Conservation (phyloP, 2,329 filamentous ascomycete species). For the Monilinia fructicola region DNA sequence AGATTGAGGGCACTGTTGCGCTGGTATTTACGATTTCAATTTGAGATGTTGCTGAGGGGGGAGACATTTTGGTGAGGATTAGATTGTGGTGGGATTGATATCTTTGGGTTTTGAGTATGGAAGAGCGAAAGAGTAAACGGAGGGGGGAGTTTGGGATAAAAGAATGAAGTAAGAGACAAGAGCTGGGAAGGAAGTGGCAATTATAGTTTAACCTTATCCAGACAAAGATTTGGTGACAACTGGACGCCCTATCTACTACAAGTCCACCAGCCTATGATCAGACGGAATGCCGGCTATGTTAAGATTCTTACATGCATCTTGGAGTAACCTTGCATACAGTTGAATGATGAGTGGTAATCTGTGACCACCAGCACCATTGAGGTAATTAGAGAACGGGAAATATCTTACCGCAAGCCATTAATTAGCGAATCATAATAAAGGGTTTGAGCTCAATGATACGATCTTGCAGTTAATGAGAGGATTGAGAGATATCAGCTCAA, state of each 20-base stretch:
- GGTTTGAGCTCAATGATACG: too few species aligned
- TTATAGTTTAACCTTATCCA: background rate
- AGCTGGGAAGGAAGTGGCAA: background rate
- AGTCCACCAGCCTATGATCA: background rate
- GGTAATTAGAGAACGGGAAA: background rate
- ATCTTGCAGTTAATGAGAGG: too few species aligned
- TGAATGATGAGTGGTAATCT: slow-evolving; percentile 4
- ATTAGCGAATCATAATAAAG: too few species aligned
- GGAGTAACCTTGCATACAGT: background rate
- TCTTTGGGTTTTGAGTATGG: background rate
- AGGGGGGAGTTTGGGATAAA: background rate
- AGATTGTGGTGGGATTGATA: background rate
- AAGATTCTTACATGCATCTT: background rate
- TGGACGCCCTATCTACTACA: background rate
- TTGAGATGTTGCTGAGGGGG: background rate
- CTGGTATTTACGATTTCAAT: background rate
- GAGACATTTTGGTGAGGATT: background rate
- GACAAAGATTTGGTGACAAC: background rate
- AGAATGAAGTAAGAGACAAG: background rate
- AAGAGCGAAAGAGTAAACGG: too few species aligned
- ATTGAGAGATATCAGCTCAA: too few species aligned
- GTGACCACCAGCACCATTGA: too few species aligned
- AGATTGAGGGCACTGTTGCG: background rate
- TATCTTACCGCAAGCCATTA: too few species aligned
- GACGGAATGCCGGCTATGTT: background rate